Evolutionary conservation across 1,284 basidiomycete genomes (phyloP).

Genomic region (Cryptococcus jaspeensis): DNA sequence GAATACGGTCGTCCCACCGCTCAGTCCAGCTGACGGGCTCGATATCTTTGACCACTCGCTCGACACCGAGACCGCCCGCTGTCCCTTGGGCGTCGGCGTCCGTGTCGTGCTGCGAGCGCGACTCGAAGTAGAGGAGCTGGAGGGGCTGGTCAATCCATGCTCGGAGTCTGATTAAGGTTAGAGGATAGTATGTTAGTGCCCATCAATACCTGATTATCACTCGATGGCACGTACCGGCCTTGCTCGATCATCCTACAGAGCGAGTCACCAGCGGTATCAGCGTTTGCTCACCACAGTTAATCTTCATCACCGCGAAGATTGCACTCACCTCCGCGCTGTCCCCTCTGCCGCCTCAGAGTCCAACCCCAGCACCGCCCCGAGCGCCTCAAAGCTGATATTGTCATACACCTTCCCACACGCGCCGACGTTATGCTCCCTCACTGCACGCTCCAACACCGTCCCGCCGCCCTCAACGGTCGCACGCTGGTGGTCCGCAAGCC

Average conservation of each 20-base stretch:
- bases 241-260: conserved; percentile 80
- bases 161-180: conserved; percentile 56
- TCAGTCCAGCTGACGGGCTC: conserved; percentile 85
- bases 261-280: background rate
- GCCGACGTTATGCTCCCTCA: conserved; percentile 97
- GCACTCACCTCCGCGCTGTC: conserved; percentile 69
- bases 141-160: conserved; percentile 94
- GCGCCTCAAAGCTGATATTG: conserved; percentile 85
- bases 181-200: background rate
- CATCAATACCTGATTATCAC: background rate
- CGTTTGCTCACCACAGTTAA: no score
- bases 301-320: no score
- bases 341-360: conserved; percentile 85
- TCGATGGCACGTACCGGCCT: conserved; percentile 58
- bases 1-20: conserved; percentile 86
- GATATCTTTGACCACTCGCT: conserved; percentile 67
- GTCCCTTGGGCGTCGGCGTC: conserved; percentile 88
- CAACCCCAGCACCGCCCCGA: conserved; percentile 79
- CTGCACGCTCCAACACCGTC: conserved; percentile 94
- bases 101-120: conserved; percentile 52
- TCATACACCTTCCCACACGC: conserved; percentile 93
- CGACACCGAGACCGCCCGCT: conserved; percentile 78
- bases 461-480: conserved; percentile 76
- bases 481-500: conserved; percentile 86
- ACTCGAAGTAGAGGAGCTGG: conserved; percentile 86